These are phyloP conservation scores for Picea engelmannii DNA, from an alignment of 83 land plant species.

Conservation along the genomic window DNA sequence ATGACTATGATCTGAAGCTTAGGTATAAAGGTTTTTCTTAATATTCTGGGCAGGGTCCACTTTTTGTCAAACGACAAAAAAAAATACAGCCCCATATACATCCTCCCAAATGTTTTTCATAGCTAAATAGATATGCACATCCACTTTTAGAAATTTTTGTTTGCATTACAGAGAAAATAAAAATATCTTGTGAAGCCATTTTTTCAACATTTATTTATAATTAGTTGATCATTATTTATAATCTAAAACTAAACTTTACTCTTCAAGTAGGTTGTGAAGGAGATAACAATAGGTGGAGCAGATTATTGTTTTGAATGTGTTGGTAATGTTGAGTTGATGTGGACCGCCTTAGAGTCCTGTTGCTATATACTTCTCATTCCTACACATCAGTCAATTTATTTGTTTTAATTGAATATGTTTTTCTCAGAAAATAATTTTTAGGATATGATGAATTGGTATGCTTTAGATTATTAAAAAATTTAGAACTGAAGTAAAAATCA, in stretches of 20 bases:
- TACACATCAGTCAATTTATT: neutral
- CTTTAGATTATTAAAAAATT: neutral
- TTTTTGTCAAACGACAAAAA: no score
- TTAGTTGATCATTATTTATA: neutral
- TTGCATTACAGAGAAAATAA: no score
- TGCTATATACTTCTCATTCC: slow-evolving; percentile 49
- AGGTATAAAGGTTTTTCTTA: no score
- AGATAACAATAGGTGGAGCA: slow-evolving; percentile 30
- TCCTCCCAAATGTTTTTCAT: no score
- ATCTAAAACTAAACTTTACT: neutral
- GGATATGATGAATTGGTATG: neutral
- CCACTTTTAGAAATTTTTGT: no score
- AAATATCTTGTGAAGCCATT: no score
- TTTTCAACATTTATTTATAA: neutral
- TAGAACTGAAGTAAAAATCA: neutral
- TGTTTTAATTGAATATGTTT: neutral
- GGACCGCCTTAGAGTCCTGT: slow-evolving; percentile 78
- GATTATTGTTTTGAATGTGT: no score
- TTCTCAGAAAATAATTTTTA: neutral
- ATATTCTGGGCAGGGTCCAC: no score
- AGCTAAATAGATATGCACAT: no score
- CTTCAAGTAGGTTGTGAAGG: slow-evolving; percentile 57
- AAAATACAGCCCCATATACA: no score
- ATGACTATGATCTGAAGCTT: no score
- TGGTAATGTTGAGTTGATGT: slow-evolving; percentile 58